Evolutionary conservation across 257 asterid genomes (phyloP).

Genomic region (Primulina huaijiensis): DNA sequence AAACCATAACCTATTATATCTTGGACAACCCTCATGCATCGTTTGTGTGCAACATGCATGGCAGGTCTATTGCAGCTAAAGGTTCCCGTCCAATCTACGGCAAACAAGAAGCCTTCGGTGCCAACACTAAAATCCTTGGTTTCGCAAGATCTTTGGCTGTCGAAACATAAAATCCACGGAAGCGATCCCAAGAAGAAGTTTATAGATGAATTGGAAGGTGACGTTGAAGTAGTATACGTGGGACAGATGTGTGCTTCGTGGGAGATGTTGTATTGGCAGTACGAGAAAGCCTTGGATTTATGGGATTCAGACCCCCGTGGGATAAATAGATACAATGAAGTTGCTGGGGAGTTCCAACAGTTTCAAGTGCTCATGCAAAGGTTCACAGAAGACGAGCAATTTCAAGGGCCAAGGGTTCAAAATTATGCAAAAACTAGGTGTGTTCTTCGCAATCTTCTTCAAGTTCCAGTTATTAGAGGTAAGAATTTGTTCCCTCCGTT

Average conservation of each 20-base stretch:
- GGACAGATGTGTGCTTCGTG: slow-evolving; percentile 95
- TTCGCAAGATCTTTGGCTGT: slow-evolving; percentile 53
- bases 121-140: slow-evolving; percentile 58
- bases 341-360: slow-evolving; percentile 88
- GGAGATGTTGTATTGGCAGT: slow-evolving; percentile 90
- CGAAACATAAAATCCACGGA: slow-evolving; percentile 54
- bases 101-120: slow-evolving; percentile 31
- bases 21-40: not conserved
- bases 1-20: too few relatives aligned
- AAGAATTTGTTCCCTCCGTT: not conserved
- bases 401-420: slow-evolving; percentile 75
- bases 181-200: slow-evolving; percentile 75
- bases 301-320: slow-evolving; percentile 74
- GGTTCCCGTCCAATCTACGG: slow-evolving; percentile 61
- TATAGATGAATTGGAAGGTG: slow-evolving; percentile 69
- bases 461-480: slow-evolving; percentile 87
- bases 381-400: slow-evolving; percentile 74
- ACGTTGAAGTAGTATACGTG: slow-evolving; percentile 78
- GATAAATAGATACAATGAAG: slow-evolving; percentile 64
- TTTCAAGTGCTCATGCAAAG: slow-evolving; percentile 88
- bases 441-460: slow-evolving; percentile 73
- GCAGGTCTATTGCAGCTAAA: slow-evolving; percentile 88
- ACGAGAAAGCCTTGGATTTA: slow-evolving; percentile 64
- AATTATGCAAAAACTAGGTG: slow-evolving; percentile 61
- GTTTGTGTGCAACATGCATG: not conserved